These are phyloP conservation scores for Brassica cretica DNA, from an alignment of 345 rosid genomes.

Conservation along the genomic window DNA sequence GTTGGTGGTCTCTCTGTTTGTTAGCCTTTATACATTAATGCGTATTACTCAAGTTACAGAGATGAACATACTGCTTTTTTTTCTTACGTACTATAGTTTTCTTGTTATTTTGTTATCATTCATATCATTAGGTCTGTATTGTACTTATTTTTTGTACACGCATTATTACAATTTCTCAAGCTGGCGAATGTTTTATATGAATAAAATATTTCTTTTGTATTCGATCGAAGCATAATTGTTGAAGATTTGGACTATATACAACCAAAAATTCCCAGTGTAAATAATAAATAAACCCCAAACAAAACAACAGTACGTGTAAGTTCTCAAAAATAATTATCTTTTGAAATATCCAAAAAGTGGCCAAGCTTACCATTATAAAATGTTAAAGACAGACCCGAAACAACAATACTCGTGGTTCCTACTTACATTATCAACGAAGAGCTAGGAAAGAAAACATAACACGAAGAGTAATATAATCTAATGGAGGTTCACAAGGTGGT, in stretches of 20 bases:
- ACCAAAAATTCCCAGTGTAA: not conserved
- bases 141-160: not conserved
- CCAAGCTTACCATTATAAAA: constrained; percentile 32
- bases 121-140: not conserved
- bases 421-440: constrained; percentile 24
- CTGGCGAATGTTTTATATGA: constrained; percentile 9
- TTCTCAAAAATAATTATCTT: not conserved
- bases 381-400: constrained; percentile 29
- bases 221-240: not conserved
- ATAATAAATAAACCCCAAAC: constrained; percentile 8
- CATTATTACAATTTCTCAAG: not conserved
- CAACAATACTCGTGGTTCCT: constrained; percentile 17
- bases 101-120: not conserved
- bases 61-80: not conserved
- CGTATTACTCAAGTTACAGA: not conserved
- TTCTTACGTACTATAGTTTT: not conserved
- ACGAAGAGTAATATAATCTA: constrained; percentile 4
- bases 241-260: not conserved
- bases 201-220: not conserved
- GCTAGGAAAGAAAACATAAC: constrained; percentile 20
- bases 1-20: constrained; percentile 1
- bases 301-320: constrained; percentile 34
- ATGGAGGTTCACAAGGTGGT: constrained; percentile 76
- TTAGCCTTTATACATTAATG: not conserved
- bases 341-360: not conserved